Evolutionary conservation across 1,139 yeast genomes (phyloP).

Genomic region (Suhomyces coccinellae): DNA sequence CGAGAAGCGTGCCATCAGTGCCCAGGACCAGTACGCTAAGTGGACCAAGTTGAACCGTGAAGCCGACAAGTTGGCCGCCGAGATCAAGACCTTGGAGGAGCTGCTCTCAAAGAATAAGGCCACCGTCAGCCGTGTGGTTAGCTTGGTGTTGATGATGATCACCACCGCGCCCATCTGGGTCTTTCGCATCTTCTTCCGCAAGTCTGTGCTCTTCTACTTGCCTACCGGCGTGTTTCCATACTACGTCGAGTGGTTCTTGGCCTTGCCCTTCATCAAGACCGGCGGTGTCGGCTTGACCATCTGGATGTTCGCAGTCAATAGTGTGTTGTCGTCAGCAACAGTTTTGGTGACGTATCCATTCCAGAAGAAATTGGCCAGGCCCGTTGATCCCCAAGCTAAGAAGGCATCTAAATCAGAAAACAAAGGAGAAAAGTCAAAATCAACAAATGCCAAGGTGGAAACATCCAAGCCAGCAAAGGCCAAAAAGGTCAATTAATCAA

Average conservation of each 20-base stretch:
- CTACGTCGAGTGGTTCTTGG: conserved; percentile 54
- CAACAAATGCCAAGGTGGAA: too few relatives aligned
- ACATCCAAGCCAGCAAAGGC: too few relatives aligned
- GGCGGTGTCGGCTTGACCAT: conserved; percentile 55
- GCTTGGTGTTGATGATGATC: conserved; percentile 26
- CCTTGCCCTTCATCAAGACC: conserved; percentile 60
- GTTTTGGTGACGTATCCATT: conserved; percentile 34
- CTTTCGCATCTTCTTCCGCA: conserved; percentile 57
- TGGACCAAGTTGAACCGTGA: conserved; percentile 92
- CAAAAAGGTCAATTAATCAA: too few relatives aligned
- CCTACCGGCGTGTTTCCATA: conserved; percentile 61
- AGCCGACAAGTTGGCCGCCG: conserved; percentile 56
- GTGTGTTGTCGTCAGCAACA: conserved; percentile 29
- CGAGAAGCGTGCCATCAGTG: conserved; percentile 64
- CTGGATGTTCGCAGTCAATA: conserved; percentile 47
- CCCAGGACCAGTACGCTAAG: conserved; percentile 91
- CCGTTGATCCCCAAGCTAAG: conserved; percentile 1
- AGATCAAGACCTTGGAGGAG: conserved; percentile 47
- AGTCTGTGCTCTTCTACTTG: conserved; percentile 58
- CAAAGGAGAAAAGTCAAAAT: background rate
- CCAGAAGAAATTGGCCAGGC: conserved; percentile 20
- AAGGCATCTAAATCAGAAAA: background rate
- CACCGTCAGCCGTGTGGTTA: conserved; percentile 34
- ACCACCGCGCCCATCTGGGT: conserved; percentile 51
- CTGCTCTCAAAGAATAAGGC: conserved; percentile 39